Percentiles rank a stretch among this genome's conserved stretches.
These are phyloP conservation scores for Dovyalis caffra DNA, from an alignment of 345 rosid species.

Conservation along the genomic window DNA sequence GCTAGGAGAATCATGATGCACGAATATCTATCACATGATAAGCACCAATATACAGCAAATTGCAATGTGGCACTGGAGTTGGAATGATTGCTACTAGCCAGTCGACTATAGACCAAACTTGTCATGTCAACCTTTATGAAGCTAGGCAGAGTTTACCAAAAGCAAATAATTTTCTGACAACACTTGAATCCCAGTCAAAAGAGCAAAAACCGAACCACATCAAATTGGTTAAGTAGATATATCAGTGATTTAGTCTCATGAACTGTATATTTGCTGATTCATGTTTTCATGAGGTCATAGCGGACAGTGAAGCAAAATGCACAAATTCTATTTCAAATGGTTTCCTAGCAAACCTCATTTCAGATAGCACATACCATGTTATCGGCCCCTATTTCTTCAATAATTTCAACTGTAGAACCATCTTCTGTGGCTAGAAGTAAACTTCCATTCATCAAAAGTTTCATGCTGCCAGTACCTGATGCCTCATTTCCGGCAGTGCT, in stretches of 20 bases:
- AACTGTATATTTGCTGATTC: background rate
- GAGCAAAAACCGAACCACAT: background rate
- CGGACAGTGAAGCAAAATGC: background rate
- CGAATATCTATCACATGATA: too few species aligned
- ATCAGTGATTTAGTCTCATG: background rate
- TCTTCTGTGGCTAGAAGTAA: conserved; percentile 48
- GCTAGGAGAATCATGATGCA: too few species aligned
- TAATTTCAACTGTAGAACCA: conserved; percentile 45
- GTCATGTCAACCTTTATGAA: too few species aligned
- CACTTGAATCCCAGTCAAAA: background rate
- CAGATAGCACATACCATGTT: conserved; percentile 36
- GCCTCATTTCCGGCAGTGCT: conserved; percentile 56
- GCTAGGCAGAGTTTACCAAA: too few species aligned
- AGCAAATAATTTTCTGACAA: background rate
- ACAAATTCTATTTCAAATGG: background rate
- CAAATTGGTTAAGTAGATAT: background rate
- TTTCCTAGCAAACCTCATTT: background rate
- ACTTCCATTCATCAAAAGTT: conserved; percentile 52
- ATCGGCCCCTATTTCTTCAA: conserved; percentile 47
- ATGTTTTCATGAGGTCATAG: background rate
- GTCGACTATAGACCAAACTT: too few species aligned
- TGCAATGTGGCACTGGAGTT: too few species aligned
- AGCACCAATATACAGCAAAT: too few species aligned
- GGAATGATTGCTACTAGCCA: too few species aligned
- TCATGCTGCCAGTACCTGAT: conserved; percentile 53